These are phyloP conservation scores for Canavalia ensiformis DNA, from an alignment of 306 rosid genomes.

Conservation along the genomic window DNA sequence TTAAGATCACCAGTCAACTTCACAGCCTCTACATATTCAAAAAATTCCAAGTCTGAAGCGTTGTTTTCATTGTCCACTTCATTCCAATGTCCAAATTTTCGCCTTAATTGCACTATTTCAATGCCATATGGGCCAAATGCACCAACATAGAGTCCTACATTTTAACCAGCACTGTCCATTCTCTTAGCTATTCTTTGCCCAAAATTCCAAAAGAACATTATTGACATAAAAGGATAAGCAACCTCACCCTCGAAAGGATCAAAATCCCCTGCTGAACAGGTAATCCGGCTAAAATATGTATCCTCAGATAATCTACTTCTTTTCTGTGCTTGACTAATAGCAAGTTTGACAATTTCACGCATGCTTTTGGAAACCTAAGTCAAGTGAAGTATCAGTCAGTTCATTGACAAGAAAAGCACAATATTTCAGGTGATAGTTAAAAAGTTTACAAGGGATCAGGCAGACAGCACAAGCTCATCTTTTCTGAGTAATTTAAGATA, in stretches of 20 bases:
- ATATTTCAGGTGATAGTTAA: slow-evolving; percentile 6
- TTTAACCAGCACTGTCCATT: slow-evolving; percentile 48
- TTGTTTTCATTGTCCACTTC: slow-evolving; percentile 56
- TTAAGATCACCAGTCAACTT: slow-evolving; percentile 97
- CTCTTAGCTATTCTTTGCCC: slow-evolving; percentile 13
- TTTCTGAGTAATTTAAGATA: slow-evolving; percentile 29
- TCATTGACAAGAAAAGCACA: slow-evolving; percentile 38
- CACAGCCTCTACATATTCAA: slow-evolving; percentile 98
- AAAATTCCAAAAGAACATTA: slow-evolving; percentile 22
- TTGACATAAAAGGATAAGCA: slow-evolving; percentile 28
- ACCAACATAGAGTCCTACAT: slow-evolving; percentile 90
- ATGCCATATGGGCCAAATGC: slow-evolving; percentile 96
- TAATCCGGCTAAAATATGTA: slow-evolving; percentile 82
- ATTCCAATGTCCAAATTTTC: slow-evolving; percentile 95
- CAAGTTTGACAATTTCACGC: slow-evolving; percentile 92
- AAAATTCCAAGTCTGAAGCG: slow-evolving; percentile 80
- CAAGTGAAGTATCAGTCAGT: slow-evolving; percentile 40
- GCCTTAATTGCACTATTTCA: slow-evolving; percentile 88
- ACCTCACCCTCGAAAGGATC: slow-evolving; percentile 91
- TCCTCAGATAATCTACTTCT: slow-evolving; percentile 72
- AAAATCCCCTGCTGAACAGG: slow-evolving; percentile 69
- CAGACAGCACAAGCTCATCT: slow-evolving; percentile 31
- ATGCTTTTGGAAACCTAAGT: slow-evolving; percentile 79
- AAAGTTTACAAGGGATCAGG: neutral
- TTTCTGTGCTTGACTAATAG: slow-evolving; percentile 89